Evolutionary conservation across 2,329 filamentous ascomycete genomes (phyloP).

Genomic region (Lojkania enalia): DNA sequence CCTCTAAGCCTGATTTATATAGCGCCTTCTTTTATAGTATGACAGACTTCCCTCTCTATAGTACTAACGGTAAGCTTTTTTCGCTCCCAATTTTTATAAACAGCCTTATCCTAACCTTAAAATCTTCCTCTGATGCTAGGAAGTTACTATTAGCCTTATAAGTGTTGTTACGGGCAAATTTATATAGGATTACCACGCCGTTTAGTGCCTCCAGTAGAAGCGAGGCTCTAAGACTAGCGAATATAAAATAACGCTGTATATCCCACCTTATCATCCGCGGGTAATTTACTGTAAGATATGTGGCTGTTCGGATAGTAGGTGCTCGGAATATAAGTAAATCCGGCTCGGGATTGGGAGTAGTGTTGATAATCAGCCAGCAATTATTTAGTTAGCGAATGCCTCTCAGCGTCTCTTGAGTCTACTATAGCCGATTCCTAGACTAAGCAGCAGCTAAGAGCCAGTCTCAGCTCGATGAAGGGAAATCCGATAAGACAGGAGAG

Average conservation of each 20-base stretch:
- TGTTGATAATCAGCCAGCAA: constrained; percentile 8
- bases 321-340: constrained; percentile 9
- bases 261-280: neutral
- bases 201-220: neutral
- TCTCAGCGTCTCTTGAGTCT: neutral
- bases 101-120: constrained; percentile 7
- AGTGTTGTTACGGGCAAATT: neutral
- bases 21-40: neutral
- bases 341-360: constrained; percentile 18
- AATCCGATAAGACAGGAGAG: too few relatives aligned
- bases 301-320: neutral
- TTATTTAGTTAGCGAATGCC: constrained; percentile 9
- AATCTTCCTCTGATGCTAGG: constrained; percentile 3
- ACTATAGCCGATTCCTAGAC: neutral
- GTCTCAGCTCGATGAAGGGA: constrained; percentile 1
- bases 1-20: constrained; percentile 1
- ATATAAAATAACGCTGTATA: neutral
- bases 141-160: constrained; percentile 16
- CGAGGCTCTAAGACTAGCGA: neutral
- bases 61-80: constrained; percentile 4
- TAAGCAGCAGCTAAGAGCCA: constrained; percentile 1
- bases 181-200: neutral
- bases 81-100: constrained; percentile 8
- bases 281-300: neutral
- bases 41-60: constrained; percentile 1